These are phyloP conservation scores for Aspergillus sparsus DNA, from an alignment of 495 filamentous ascomycete genomes.

Conservation along the genomic window DNA sequence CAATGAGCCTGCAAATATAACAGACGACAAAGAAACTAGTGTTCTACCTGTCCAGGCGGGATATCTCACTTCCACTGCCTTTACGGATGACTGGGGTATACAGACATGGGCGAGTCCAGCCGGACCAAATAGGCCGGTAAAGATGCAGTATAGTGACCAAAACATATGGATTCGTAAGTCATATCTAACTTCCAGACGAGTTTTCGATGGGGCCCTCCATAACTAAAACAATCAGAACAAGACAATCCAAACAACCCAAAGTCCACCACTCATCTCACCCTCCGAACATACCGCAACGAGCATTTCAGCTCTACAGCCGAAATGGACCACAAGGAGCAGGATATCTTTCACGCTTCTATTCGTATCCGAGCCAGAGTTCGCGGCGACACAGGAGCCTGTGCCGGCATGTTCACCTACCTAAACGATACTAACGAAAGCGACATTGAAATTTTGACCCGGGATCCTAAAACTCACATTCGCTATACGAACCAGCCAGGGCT, in stretches of 20 bases:
- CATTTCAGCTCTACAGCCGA: conserved; percentile 10
- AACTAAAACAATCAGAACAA: neutral
- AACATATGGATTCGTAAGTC: conserved; percentile 1
- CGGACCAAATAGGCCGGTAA: neutral
- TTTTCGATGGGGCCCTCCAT: neutral
- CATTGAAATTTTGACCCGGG: conserved; percentile 11
- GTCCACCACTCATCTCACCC: neutral
- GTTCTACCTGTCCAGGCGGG: neutral
- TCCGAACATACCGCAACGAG: conserved; percentile 11
- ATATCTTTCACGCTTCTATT: conserved; percentile 13
- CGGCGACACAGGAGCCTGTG: conserved; percentile 10
- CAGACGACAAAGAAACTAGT: neutral
- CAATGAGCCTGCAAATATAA: neutral
- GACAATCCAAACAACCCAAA: neutral
- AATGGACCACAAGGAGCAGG: neutral
- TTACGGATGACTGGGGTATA: neutral
- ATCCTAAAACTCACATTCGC: conserved; percentile 2
- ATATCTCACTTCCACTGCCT: neutral
- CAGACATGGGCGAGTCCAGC: neutral
- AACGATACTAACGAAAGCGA: conserved; percentile 13
- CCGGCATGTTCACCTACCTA: conserved; percentile 13
- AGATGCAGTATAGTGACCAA: conserved; percentile 1
- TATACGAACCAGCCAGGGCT: conserved; percentile 15
- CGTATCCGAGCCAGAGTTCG: conserved; percentile 8
- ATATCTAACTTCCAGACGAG: neutral